Evolutionary conservation across 345 rosid genomes (phyloP).

Genomic region (Corchorus olitorius): DNA sequence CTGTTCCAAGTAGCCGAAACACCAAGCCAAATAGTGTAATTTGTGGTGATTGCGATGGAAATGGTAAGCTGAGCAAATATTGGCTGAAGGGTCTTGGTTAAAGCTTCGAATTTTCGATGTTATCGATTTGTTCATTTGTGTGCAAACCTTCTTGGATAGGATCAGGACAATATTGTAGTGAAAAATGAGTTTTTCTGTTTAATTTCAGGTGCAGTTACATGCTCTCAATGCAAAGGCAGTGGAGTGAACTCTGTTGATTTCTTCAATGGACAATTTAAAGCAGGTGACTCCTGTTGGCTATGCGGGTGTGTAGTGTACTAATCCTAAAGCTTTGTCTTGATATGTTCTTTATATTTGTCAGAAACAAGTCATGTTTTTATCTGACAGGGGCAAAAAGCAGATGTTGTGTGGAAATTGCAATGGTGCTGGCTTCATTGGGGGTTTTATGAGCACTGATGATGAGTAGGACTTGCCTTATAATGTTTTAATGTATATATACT

Average conservation of each 20-base stretch:
- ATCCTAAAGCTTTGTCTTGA: background rate
- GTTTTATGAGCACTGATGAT: constrained; percentile 61
- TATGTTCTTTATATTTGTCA: background rate
- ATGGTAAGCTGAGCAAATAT: constrained; percentile 30
- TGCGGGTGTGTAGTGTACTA: constrained; percentile 49
- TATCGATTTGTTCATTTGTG: too few species aligned
- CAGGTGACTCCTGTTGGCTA: constrained; percentile 63
- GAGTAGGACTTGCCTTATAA: constrained; percentile 39
- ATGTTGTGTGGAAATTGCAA: constrained; percentile 64
- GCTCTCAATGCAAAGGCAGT: constrained; percentile 64
- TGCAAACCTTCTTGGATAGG: too few species aligned
- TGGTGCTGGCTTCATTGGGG: constrained; percentile 70
- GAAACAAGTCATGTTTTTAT: background rate
- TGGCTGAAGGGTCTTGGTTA: background rate
- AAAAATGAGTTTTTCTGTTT: background rate
- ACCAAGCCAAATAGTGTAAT: constrained; percentile 48
- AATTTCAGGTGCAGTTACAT: constrained; percentile 46
- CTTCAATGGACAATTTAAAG: constrained; percentile 56
- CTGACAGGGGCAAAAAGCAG: constrained; percentile 52
- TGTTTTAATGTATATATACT: too few species aligned
- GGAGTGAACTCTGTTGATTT: constrained; percentile 58
- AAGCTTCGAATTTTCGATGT: background rate
- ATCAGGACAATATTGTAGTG: background rate
- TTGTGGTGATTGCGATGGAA: constrained; percentile 51
- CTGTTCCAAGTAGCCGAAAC: constrained; percentile 31